These are phyloP conservation scores for Austroboletus novae-zelandiae DNA, from an alignment of 1,284 basidiomycete genomes.

Conservation along the genomic window DNA sequence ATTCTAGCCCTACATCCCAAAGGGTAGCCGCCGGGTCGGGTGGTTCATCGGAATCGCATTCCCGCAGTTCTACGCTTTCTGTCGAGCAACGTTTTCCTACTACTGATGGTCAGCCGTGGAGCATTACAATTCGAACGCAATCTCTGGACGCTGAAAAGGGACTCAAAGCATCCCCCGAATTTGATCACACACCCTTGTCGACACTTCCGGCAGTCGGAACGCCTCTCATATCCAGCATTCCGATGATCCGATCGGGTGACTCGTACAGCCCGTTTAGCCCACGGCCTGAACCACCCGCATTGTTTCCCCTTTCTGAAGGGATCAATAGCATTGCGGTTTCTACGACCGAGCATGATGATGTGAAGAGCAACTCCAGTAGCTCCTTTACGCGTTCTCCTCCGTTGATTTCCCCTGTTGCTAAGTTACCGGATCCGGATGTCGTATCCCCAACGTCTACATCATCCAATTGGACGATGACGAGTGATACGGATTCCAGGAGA, in stretches of 20 bases:
- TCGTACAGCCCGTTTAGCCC: conserved; percentile 31
- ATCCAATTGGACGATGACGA: conserved; percentile 32
- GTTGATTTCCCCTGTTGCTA: conserved; percentile 31
- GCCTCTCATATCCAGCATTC: conserved; percentile 19
- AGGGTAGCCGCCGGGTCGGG: conserved; percentile 12
- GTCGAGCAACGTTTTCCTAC: conserved; percentile 30
- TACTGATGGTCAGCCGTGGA: conserved; percentile 17
- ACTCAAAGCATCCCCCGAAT: conserved; percentile 17
- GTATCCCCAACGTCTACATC: conserved; percentile 27
- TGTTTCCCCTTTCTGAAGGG: conserved; percentile 23
- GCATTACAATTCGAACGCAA: conserved; percentile 8
- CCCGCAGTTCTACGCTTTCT: conserved; percentile 34
- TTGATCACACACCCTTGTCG: conserved; percentile 33
- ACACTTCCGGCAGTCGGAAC: conserved; percentile 32
- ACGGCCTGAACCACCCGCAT: conserved; percentile 21
- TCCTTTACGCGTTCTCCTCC: conserved; percentile 30
- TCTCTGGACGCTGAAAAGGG: conserved; percentile 10
- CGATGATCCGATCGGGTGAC: conserved; percentile 13
- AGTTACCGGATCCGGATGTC: conserved; percentile 25
- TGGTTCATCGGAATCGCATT: conserved; percentile 22
- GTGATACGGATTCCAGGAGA: conserved; percentile 23
- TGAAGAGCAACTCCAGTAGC: conserved; percentile 19
- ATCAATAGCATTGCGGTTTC: conserved; percentile 1
- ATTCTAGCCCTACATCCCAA: conserved; percentile 32
- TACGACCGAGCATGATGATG: conserved; percentile 12